Evolutionary conservation across 192 early-diverging fungal species (phyloP).

Genomic region (Backusella tuberculispora): DNA sequence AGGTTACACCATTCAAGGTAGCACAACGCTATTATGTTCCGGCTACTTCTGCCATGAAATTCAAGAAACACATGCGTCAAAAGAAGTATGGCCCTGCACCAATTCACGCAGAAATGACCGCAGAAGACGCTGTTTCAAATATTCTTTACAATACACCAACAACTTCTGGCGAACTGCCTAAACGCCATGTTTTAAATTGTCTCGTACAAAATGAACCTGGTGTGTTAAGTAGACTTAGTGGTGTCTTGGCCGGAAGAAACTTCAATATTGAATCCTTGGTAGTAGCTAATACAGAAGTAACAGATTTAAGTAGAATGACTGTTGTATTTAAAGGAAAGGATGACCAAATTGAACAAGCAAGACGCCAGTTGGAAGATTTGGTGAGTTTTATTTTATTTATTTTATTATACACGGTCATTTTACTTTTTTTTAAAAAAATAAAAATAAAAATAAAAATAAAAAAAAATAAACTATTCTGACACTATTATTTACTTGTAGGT

Average conservation of each 20-base stretch:
- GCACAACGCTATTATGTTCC: background rate
- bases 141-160: conserved; percentile 93
- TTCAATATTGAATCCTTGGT: conserved; percentile 99
- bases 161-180: conserved; percentile 46
- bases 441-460: background rate
- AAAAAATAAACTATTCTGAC: background rate
- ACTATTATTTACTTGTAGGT: conserved; percentile 36
- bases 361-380: conserved; percentile 92
- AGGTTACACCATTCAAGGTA: background rate
- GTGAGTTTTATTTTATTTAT: conserved; percentile 47
- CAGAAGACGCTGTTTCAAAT: conserved; percentile 94
- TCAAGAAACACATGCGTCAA: conserved; percentile 33
- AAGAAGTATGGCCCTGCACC: conserved; percentile 22
- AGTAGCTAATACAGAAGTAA: conserved; percentile 93
- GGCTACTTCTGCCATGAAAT: conserved; percentile 17
- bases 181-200: conserved; percentile 92
- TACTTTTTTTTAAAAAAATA: background rate
- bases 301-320: conserved; percentile 91
- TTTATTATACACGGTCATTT: background rate
- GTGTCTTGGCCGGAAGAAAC: conserved; percentile 88
- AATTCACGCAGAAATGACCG: conserved; percentile 57
- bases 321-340: conserved; percentile 87
- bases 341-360: conserved; percentile 86
- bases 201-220: conserved; percentile 91
- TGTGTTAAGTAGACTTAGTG: conserved; percentile 77